Evolutionary conservation across 2,329 filamentous ascomycete genomes (phyloP).

Genomic region (Aspergillus nomiae): DNA sequence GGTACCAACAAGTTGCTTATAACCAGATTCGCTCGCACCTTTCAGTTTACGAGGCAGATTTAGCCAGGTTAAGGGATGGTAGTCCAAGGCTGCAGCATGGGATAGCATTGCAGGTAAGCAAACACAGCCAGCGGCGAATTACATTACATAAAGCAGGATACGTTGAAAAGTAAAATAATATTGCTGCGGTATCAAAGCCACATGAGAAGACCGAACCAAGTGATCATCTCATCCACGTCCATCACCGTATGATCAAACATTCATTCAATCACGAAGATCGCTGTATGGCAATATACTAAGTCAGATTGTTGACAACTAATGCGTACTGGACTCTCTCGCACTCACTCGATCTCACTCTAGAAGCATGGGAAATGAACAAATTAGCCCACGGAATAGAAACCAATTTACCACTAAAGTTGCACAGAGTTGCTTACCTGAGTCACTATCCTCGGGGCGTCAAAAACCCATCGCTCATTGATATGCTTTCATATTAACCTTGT

Average conservation of each 20-base stretch:
- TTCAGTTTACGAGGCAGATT: neutral
- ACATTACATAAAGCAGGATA: neutral
- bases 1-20: neutral
- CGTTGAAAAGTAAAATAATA: neutral
- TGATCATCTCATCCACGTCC: neutral
- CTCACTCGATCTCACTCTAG: slow-evolving; percentile 15
- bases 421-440: slow-evolving; percentile 4
- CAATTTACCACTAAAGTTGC: neutral
- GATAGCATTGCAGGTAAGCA: neutral
- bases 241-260: slow-evolving; percentile 4
- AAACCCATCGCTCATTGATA: slow-evolving; percentile 12
- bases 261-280: slow-evolving; percentile 8
- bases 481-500: slow-evolving; percentile 9
- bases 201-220: neutral
- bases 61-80: neutral
- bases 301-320: neutral
- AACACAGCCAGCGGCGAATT: neutral
- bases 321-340: neutral
- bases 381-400: neutral
- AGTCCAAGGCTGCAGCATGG: neutral
- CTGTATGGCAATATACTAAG: neutral
- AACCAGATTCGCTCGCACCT: neutral
- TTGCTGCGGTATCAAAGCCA: neutral
- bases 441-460: slow-evolving; percentile 15
- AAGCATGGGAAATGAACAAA: neutral